Percentiles rank a stretch among this genome's conserved stretches.
phyloP scores from a whole-genome alignment of 768 basidiomycete species.

The Mycena latifolia region DNA sequence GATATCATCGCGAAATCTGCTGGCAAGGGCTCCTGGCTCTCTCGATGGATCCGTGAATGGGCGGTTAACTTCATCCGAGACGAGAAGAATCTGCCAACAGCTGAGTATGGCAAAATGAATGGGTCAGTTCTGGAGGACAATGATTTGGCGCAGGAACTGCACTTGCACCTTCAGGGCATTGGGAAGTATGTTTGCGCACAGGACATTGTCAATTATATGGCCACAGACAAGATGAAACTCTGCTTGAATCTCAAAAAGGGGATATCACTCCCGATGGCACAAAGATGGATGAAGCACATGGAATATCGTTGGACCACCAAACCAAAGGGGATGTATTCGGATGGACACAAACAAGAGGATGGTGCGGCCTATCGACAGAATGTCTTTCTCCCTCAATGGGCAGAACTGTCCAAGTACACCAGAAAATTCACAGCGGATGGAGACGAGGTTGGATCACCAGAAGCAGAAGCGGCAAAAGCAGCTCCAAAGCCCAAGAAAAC shows the following conservation, averaged over 20 bases:
- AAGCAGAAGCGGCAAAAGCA: no score
- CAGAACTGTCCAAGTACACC: neutral
- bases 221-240: neutral
- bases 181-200: neutral
- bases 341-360: neutral
- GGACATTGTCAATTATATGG: neutral
- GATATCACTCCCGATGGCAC: neutral
- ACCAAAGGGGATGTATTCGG: neutral
- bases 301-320: neutral
- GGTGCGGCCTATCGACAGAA: neutral
- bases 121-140: no score
- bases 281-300: constrained; percentile 7
- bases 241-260: neutral
- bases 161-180: neutral
- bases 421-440: neutral
- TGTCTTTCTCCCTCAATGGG: neutral
- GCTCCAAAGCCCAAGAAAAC: no score
- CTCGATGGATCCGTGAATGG: no score
- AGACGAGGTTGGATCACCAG: neutral
- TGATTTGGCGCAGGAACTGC: neutral
- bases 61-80: no score
- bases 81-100: no score
- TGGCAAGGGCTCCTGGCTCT: no score
- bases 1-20: no score
- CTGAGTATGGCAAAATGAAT: no score